These are phyloP conservation scores for Penstemon eatonii DNA, from an alignment of 257 asterid species.

Conservation along the genomic window DNA sequence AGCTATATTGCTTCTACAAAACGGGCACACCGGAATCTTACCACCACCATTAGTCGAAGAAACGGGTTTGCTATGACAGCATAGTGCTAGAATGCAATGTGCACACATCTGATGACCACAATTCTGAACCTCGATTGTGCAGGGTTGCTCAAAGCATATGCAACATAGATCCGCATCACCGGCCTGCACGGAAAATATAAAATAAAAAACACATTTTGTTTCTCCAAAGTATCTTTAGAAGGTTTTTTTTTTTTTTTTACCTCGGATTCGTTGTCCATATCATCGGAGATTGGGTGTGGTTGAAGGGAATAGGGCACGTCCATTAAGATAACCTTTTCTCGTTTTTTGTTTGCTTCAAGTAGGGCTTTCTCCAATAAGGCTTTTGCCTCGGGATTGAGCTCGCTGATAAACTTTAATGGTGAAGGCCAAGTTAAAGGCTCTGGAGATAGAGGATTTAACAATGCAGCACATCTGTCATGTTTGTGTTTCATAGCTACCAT, in stretches of 20 bases:
- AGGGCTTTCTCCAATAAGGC: conserved; percentile 65
- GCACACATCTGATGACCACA: conserved; percentile 94
- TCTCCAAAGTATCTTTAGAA: not conserved
- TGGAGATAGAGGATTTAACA: conserved; percentile 74
- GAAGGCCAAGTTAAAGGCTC: conserved; percentile 90
- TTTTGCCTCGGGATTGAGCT: conserved; percentile 70
- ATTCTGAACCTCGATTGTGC: conserved; percentile 67
- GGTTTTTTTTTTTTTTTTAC: conserved; percentile 33
- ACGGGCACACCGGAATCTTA: conserved; percentile 69
- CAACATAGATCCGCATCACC: conserved; percentile 60
- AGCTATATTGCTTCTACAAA: conserved; percentile 66
- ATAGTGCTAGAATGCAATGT: conserved; percentile 64
- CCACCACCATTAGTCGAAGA: conserved; percentile 33
- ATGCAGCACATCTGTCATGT: conserved; percentile 68
- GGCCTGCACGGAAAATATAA: conserved; percentile 40
- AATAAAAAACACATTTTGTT: not conserved
- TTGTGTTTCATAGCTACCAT: conserved; percentile 72
- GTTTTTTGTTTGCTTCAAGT: conserved; percentile 64
- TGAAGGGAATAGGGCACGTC: conserved; percentile 37
- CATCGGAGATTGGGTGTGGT: conserved; percentile 34
- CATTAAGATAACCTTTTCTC: conserved; percentile 62
- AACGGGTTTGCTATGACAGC: conserved; percentile 66
- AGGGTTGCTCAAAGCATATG: conserved; percentile 76
- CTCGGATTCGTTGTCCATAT: conserved; percentile 56
- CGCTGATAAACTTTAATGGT: conserved; percentile 70